A percentile compares a stretch with the other conserved stretches of the same genome.
phyloP scores from a whole-genome alignment of 2,329 filamentous ascomycete species.

The Diplodia sapinea region DNA sequence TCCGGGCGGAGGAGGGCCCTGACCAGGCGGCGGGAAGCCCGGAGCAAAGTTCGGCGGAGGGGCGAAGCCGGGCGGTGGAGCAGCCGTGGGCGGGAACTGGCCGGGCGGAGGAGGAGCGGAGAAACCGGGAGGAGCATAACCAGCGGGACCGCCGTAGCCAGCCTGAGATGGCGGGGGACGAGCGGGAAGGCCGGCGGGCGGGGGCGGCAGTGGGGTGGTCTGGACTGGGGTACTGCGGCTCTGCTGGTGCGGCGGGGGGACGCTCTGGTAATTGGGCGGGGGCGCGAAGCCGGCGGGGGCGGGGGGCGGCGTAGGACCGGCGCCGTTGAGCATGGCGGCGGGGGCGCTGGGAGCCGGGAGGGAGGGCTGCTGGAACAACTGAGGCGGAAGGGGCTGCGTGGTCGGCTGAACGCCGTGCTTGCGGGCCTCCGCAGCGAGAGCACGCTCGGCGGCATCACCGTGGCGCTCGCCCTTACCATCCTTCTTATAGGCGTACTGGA shows the following conservation, averaged over 20 bases:
- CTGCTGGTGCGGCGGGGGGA: conserved; percentile 48
- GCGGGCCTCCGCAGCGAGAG: conserved; percentile 88
- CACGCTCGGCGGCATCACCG: conserved; percentile 90
- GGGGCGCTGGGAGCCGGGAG: conserved; percentile 51
- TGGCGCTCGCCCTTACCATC: conserved; percentile 97
- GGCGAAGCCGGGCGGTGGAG: conserved; percentile 56
- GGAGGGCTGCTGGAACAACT: conserved; percentile 61
- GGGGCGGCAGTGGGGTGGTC: conserved; percentile 61
- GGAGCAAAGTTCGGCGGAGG: conserved; percentile 38
- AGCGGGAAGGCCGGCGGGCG: conserved; percentile 66
- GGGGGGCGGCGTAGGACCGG: conserved; percentile 45
- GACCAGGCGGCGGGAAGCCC: conserved; percentile 26
- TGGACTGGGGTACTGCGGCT: conserved; percentile 37
- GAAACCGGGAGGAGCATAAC: conserved; percentile 56
- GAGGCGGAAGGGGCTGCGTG: conserved; percentile 74
- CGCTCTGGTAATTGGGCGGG: conserved; percentile 45
- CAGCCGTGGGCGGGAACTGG: conserved; percentile 44
- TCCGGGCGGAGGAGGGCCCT: conserved; percentile 22
- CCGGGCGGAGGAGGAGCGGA: conserved; percentile 38
- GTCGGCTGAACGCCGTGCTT: conserved; percentile 91
- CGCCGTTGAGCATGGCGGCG: conserved; percentile 51
- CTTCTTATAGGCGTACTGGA: conserved; percentile 99
- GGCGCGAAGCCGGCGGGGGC: conserved; percentile 36
- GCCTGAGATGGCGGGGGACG: conserved; percentile 72
- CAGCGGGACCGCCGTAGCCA: conserved; percentile 70